phyloP scores from a whole-genome alignment of 2,329 filamentous ascomycete genomes.

The Zymoseptoria pseudotritici region DNA sequence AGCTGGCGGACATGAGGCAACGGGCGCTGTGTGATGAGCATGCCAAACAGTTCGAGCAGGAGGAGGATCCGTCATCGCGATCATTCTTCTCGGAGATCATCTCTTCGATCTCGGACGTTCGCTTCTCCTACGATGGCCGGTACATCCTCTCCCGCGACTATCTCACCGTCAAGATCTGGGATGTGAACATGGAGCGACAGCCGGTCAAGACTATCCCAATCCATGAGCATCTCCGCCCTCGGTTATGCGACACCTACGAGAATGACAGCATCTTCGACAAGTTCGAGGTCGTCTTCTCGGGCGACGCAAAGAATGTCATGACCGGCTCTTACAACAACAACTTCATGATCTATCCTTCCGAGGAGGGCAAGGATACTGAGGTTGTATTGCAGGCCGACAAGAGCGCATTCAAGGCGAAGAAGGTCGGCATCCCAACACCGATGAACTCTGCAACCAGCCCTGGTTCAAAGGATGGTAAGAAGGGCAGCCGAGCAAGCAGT shows the following conservation, averaged over 20 bases:
- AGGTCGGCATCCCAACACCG: conserved; percentile 93
- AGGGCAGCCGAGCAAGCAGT: conserved; percentile 81
- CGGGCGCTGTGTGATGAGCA: conserved; percentile 94
- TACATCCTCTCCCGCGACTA: conserved; percentile 98
- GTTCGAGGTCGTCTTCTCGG: conserved; percentile 98
- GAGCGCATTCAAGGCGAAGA: conserved; percentile 99
- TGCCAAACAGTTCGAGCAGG: conserved; percentile 95
- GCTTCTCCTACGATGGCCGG: conserved; percentile 90
- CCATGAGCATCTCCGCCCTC: conserved; percentile 88
- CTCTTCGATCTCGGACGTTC: conserved; percentile 96
- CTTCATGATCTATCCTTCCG: conserved; percentile 99
- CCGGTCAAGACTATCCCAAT: conserved; percentile 98
- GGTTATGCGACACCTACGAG: conserved; percentile 96
- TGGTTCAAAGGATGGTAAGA: conserved; percentile 55
- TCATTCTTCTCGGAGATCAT: conserved; percentile 99
- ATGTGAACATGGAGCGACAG: conserved; percentile 97
- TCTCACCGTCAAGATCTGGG: conserved; percentile 98
- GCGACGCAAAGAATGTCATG: conserved; percentile 98
- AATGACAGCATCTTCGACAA: conserved; percentile 99
- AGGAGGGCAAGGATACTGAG: conserved; percentile 92
- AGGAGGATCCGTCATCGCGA: conserved; percentile 91
- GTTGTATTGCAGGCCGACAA: conserved; percentile 97
- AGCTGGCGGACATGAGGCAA: conserved; percentile 96
- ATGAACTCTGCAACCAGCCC: conserved; percentile 79
- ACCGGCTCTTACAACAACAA: conserved; percentile 99